Base-by-base conservation (phyloP, 345 rosid genomes). In the Populus nigra region DNA sequence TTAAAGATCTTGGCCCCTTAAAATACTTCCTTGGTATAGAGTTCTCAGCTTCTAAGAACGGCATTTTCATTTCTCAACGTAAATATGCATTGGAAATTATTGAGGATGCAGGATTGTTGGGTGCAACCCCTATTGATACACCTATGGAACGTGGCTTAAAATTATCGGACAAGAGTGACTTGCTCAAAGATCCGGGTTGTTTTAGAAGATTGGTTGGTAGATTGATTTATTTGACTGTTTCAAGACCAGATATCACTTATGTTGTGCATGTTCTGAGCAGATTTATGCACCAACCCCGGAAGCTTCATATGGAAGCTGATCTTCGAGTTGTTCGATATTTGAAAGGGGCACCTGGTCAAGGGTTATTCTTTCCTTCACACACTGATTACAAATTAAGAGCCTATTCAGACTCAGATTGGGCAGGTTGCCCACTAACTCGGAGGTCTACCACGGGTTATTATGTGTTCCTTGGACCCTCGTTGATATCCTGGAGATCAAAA, bases 211-310 rank as follows among this genome's bases (percentile, higher is more conserved):
- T 73, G 6, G 43, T 62, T n/a, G 35, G 38, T 1, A 38, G 55
- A 7, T 36, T 73, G 22, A 73, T 73, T 22, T 57, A 73, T 13
- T 47, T 73, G 13, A 73, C 8, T 0, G 8, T 73, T 41, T 73
- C 36, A 61, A 76, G 66, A 27, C 78, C 22, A 4, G 53, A 76
- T 33, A 76, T 76, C 10, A 76, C 49, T 12, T 76, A 76, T n/a
- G 0, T 0, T 8, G 15, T 57, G 4, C 68, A 33, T 59, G 47
- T 55, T 4, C 1, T 55, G 3, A 57, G 72, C 27, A 65, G 11
- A n/a, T 75, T 75, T 18, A 53, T 73, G 35, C 76, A 73, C 5
- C 69, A 55, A 10, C 69, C 76, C 6, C 15, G 38, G 12, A 61
- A 61, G 38, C 9, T 18, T 0, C 76, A 73, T 61, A 15, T 20